Conservation (phyloP, 805 yeast species). For the Yarrowia porcina region DNA sequence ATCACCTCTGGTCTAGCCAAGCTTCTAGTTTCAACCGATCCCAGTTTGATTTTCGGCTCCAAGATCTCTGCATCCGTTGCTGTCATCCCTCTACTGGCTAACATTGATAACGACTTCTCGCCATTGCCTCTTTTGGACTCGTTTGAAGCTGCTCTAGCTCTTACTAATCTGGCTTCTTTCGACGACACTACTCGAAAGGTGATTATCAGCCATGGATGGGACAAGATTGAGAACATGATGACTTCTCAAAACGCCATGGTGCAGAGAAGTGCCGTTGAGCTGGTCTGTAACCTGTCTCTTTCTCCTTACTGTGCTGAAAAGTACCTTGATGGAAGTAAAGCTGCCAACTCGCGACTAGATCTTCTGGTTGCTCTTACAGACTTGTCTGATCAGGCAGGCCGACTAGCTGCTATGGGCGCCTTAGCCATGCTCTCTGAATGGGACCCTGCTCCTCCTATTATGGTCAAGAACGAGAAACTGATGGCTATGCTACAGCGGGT, state of each 20-base stretch:
- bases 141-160: slow-evolving; percentile 57
- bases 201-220: slow-evolving; percentile 45
- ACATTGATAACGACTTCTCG: slow-evolving; percentile 32
- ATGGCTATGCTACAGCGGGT: slow-evolving; percentile 31
- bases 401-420: slow-evolving; percentile 43
- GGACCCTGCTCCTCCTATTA: slow-evolving; percentile 36
- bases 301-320: slow-evolving; percentile 40
- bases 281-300: slow-evolving; percentile 57
- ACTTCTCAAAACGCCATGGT: slow-evolving; percentile 48
- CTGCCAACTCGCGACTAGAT: slow-evolving; percentile 34
- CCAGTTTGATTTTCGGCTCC: slow-evolving; percentile 38
- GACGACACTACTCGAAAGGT: slow-evolving; percentile 43
- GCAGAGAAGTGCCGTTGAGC: slow-evolving; percentile 61
- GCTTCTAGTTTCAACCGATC: slow-evolving; percentile 39
- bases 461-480: slow-evolving; percentile 35
- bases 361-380: slow-evolving; percentile 39
- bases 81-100: slow-evolving; percentile 36
- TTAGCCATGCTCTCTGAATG: slow-evolving; percentile 42
- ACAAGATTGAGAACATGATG: slow-evolving; percentile 45
- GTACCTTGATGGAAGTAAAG: slow-evolving; percentile 37
- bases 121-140: slow-evolving; percentile 40
- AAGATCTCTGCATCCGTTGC: slow-evolving; percentile 37
- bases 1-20: slow-evolving; percentile 39
- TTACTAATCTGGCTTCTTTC: slow-evolving; percentile 62
- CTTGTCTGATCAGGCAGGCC: slow-evolving; percentile 37